Evolutionary conservation across 768 basidiomycete genomes (phyloP).

Genomic region (Naganishia kalamii): DNA sequence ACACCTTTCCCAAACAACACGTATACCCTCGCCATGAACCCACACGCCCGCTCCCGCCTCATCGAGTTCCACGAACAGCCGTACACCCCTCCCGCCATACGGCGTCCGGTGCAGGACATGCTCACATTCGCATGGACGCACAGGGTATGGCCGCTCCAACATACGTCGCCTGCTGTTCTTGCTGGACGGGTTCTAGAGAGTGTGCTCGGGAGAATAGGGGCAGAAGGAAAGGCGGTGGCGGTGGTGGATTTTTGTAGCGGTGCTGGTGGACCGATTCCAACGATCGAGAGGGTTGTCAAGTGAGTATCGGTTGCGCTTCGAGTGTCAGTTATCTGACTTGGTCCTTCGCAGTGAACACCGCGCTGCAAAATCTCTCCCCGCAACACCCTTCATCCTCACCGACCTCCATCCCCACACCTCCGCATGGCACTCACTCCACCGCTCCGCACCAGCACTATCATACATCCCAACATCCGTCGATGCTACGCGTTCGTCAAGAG

Average conservation of each 20-base stretch:
- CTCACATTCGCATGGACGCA: slow-evolving; percentile 37
- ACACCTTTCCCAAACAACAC: background rate
- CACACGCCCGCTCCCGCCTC: slow-evolving; percentile 31
- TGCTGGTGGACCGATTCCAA: slow-evolving; percentile 38
- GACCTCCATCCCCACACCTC: slow-evolving; percentile 38
- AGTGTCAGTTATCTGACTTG: background rate
- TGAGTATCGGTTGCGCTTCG: slow-evolving; percentile 23
- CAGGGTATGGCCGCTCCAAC: slow-evolving; percentile 29
- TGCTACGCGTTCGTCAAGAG: slow-evolving; percentile 28
- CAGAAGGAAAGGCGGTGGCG: slow-evolving; percentile 21
- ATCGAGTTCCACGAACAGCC: slow-evolving; percentile 39
- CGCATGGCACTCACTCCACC: slow-evolving; percentile 25
- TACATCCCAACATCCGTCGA: slow-evolving; percentile 37
- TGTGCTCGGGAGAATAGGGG: slow-evolving; percentile 24
- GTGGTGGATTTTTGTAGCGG: slow-evolving; percentile 43
- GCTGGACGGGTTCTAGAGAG: slow-evolving; percentile 31
- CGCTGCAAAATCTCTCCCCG: slow-evolving; percentile 5
- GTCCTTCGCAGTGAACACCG: slow-evolving; percentile 24
- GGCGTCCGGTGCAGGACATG: slow-evolving; percentile 33
- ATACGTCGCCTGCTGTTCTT: slow-evolving; percentile 28
- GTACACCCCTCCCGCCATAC: slow-evolving; percentile 34
- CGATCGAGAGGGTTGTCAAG: slow-evolving; percentile 40
- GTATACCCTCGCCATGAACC: slow-evolving; percentile 1
- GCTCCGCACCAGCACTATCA: slow-evolving; percentile 21
- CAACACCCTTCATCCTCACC: slow-evolving; percentile 34